Conservation (phyloP, 176 grass and related monocot species). For the Eremochloa ophiuroides region DNA sequence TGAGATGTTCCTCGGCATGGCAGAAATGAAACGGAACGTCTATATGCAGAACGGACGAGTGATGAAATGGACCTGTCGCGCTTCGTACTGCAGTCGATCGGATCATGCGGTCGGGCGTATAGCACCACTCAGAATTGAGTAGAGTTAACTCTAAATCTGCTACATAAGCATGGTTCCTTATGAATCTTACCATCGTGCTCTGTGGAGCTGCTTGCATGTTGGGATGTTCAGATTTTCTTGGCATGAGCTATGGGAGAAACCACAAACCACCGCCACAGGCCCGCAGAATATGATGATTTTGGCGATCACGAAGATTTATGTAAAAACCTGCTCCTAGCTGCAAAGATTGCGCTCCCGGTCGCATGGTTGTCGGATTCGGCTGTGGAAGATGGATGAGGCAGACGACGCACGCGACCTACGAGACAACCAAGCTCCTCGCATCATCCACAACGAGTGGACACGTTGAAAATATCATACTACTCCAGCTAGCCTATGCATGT, state of each 20-base stretch:
- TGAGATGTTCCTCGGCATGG: background rate
- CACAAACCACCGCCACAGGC: background rate
- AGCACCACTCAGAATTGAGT: too few relatives aligned
- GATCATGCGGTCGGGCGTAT: too few relatives aligned
- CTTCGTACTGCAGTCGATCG: too few relatives aligned
- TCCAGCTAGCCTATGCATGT: background rate
- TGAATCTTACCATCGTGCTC: background rate
- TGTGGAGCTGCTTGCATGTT: background rate
- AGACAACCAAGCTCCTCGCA: too few relatives aligned
- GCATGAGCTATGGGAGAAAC: background rate
- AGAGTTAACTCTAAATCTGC: too few relatives aligned
- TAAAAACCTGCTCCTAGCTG: background rate
- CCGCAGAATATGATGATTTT: background rate
- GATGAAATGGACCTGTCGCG: too few relatives aligned
- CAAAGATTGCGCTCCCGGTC: background rate
- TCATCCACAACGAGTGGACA: background rate
- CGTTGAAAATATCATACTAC: conserved; percentile 9
- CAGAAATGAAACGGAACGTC: background rate
- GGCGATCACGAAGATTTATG: background rate
- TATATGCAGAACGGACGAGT: too few relatives aligned
- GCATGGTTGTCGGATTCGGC: background rate
- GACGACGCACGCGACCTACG: too few relatives aligned
- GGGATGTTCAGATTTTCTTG: background rate
- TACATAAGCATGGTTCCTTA: too few relatives aligned
- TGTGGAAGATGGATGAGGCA: too few relatives aligned